phyloP scores from a whole-genome alignment of 2,329 filamentous ascomycete genomes.

The Cucurbitaria berberidis region DNA sequence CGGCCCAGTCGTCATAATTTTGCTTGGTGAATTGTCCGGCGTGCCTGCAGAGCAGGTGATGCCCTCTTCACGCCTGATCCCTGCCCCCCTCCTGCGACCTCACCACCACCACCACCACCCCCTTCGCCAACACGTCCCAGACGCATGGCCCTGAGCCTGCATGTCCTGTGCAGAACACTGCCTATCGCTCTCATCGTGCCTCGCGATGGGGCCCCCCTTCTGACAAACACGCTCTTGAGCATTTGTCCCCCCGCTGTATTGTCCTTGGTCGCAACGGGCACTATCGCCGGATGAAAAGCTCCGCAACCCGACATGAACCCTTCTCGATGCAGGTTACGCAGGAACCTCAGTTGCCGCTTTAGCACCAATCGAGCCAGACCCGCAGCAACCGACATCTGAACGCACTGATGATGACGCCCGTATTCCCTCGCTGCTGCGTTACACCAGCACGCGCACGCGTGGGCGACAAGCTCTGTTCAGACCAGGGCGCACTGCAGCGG shows the following conservation, averaged over 20 bases:
- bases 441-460: slow-evolving; percentile 34
- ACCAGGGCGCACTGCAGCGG: slow-evolving; percentile 4
- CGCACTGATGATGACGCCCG: slow-evolving; percentile 27
- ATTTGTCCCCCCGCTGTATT: slow-evolving; percentile 16
- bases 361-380: slow-evolving; percentile 38
- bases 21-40: not conserved
- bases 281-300: slow-evolving; percentile 5
- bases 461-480: slow-evolving; percentile 7
- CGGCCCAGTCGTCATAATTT: not conserved
- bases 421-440: slow-evolving; percentile 18
- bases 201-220: too few relatives aligned
- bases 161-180: slow-evolving; percentile 14
- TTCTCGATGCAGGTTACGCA: slow-evolving; percentile 35
- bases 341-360: slow-evolving; percentile 26
- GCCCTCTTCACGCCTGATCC: slow-evolving; percentile 1
- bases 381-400: slow-evolving; percentile 37
- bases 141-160: slow-evolving; percentile 11
- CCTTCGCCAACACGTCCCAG: slow-evolving; percentile 1
- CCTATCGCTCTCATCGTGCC: slow-evolving; percentile 11
- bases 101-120: not conserved
- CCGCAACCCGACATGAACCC: slow-evolving; percentile 31
- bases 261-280: slow-evolving; percentile 9
- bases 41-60: not conserved
- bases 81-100: not conserved
- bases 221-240: too few relatives aligned